These are phyloP conservation scores for Blastobotrys indianensis DNA, from an alignment of 1,139 yeast species.

Conservation along the genomic window DNA sequence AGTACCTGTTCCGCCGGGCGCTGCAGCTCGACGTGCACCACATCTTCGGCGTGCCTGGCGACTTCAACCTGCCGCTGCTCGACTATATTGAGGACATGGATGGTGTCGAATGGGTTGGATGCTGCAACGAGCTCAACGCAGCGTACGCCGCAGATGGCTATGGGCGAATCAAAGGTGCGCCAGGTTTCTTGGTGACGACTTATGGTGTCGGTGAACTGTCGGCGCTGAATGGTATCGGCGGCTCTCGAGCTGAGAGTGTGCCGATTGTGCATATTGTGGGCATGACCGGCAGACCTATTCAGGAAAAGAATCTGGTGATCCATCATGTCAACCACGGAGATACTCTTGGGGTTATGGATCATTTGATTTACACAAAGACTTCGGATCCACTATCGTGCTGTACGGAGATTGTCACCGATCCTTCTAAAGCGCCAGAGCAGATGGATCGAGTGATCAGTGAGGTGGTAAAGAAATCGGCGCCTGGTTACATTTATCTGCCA, in stretches of 20 bases:
- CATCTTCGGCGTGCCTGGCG: slow-evolving; percentile 71
- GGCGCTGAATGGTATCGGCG: slow-evolving; percentile 63
- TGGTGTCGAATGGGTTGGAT: slow-evolving; percentile 39
- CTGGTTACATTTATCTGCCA: slow-evolving; percentile 77
- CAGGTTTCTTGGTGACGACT: slow-evolving; percentile 58
- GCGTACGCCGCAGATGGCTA: slow-evolving; percentile 68
- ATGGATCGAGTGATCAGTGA: slow-evolving; percentile 59
- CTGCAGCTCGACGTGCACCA: slow-evolving; percentile 57
- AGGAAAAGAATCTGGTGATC: slow-evolving; percentile 36
- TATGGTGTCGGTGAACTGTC: slow-evolving; percentile 71
- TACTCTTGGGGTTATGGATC: slow-evolving; percentile 44
- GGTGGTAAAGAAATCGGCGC: slow-evolving; percentile 55
- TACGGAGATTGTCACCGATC: slow-evolving; percentile 48
- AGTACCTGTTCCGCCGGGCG: slow-evolving; percentile 53
- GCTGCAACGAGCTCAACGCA: slow-evolving; percentile 47
- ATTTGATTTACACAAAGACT: slow-evolving; percentile 56
- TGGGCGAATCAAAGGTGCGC: slow-evolving; percentile 54
- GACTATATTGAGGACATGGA: slow-evolving; percentile 48
- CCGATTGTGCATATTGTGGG: slow-evolving; percentile 70
- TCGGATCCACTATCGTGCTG: slow-evolving; percentile 55
- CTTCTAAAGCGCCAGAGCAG: slow-evolving; percentile 46
- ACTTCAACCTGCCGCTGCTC: slow-evolving; percentile 60
- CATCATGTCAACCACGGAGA: slow-evolving; percentile 69
- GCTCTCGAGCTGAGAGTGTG: slow-evolving; percentile 60
- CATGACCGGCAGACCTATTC: slow-evolving; percentile 48